These are phyloP conservation scores for Naumovozyma dairenensis DNA, from an alignment of 805 yeast species.

Conservation along the genomic window DNA sequence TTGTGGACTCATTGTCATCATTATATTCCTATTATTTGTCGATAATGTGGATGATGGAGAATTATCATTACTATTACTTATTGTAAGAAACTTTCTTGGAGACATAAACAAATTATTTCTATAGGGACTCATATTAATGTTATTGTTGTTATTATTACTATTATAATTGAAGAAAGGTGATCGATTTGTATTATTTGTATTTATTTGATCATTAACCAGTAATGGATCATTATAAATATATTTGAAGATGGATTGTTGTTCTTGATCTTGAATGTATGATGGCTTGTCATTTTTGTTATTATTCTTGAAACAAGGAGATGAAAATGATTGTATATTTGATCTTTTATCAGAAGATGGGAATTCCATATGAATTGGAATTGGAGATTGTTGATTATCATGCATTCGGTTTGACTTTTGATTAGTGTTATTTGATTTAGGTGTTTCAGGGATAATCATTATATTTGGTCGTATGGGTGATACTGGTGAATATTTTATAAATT, in stretches of 20 bases:
- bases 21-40: no score
- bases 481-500: no score
- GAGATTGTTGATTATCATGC: not conserved
- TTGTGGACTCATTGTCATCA: no score
- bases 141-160: not conserved
- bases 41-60: no score
- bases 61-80: no score
- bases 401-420: not conserved
- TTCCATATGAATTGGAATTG: not conserved
- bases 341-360: not conserved
- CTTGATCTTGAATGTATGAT: constrained; percentile 5
- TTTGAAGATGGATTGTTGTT: constrained; percentile 22
- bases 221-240: constrained; percentile 26
- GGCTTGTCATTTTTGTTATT: not conserved
- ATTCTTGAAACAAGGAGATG: not conserved
- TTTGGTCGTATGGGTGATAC: no score
- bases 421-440: no score
- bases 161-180: not conserved
- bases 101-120: no score
- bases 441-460: no score
- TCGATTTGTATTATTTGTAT: not conserved
- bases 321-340: not conserved
- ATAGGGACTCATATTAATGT: no score
- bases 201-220: constrained; percentile 19
- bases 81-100: no score